Base-by-base conservation (phyloP, 2,329 filamentous ascomycete genomes). In the Botrytis fragariae region DNA sequence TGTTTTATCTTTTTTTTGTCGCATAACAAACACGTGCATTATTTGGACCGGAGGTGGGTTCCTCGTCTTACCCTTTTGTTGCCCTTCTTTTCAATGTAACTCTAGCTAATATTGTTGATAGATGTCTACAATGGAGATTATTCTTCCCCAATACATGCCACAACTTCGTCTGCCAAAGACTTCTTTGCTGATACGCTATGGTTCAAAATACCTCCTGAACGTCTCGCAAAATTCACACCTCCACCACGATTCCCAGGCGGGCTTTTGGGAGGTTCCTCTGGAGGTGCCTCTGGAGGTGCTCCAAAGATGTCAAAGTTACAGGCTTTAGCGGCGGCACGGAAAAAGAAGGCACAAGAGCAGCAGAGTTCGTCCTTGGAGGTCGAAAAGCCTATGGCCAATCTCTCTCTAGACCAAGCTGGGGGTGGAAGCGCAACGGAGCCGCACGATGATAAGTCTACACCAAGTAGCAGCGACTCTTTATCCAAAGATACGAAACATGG, bases 151-250 rank as follows among this genome's bases (percentile, higher is more conserved):
- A 25, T 35, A 42, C 77, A 75, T 71, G 72, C 73, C 37, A 77
- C 72, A 42, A 81, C 81, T 35, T 84, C 85, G 74, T 86, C 83
- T 57, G 84, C 86, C 72, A 82, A 85, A 74, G 85, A 88, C 54
- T 93, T 95, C 82, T 99, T 98, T 81, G 84, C 86, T 79, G 95
- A 97, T 80, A 92, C 92, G 80, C 93, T 95, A 1, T 99, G 96
- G 95, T 86, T 94, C 71, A 87, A 91, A 70, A 85, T 95, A 18
- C 93, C 94, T 35, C 78, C 82, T 57, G 83, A 91, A 64, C 89
- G 93, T 44, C 87, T 88, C 77, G 88, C 92, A 25, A 86, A 91
- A 25, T 87, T 95, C 54, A 83, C 92, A 68, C 86, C 90, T 59
- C 89, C 86, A 82, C 74, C 87, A 51, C 84, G 84, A 75, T 90